Base-by-base conservation (phyloP, 352 stramenopile genomes). In the Blastocystis sp. region DNA sequence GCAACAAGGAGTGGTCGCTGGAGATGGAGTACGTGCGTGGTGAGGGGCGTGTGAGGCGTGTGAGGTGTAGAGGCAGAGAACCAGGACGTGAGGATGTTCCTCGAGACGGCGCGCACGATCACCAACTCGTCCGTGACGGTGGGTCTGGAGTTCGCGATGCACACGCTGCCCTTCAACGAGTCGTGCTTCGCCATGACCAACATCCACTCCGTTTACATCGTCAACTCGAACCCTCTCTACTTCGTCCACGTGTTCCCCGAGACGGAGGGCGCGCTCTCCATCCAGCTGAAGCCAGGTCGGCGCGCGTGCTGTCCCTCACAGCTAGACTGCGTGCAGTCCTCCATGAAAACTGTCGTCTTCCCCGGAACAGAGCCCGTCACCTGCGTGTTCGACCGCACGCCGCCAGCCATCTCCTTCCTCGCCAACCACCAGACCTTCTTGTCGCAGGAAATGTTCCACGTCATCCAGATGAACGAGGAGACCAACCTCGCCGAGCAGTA, bases 121-220 rank as follows among this genome's bases (percentile, higher is more conserved):
- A 19, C 45, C 6, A 16, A 6, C 6, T 0, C 45, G 45, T 55
- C 45, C 6, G 16, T 55, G 6, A 16, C 16, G 45, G 45, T 16
- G 45, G 16, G 16, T 6, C 45, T 77, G 45, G 13, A 35, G 21
- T 77, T 77, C 33, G n/a, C 33, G n/a, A 61, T 37, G 24, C 35
- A 50, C 10, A 33, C 66, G 33, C 16, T n/a, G 4, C 19, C 26
- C 24, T 59, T 85, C 1, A 85, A 85, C 41, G 31, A 33, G 35
- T 69, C 74, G 24, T 85, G 74, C 51, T 85, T 85, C 29, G n/a
- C 41, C 13, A 55, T 62, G 6, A 37, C 6, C 13, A 85, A 85
- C 31, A 85, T 69, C 41, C 51, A 85, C 24, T 21, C 51, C 26
- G 3, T 67, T 12, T 2, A 85, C 29, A 62, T 85, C 74, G 26